Evolutionary conservation across 2,329 filamentous ascomycete species (phyloP), one percentile per base, ranked within the genome.

Genomic region (Harringtonia aguacate): DNA sequence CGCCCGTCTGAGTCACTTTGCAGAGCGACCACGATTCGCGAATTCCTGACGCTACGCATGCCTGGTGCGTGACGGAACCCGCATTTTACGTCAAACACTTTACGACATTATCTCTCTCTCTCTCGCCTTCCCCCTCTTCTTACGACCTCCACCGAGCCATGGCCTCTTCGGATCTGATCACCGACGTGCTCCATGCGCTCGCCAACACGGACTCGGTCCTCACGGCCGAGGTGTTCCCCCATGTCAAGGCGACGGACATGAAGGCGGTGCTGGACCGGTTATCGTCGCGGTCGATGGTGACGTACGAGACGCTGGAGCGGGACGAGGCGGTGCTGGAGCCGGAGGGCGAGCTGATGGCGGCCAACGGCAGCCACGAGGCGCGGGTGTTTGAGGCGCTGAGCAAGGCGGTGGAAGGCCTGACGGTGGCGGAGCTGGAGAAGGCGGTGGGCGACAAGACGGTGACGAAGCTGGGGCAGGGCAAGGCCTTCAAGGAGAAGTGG

Each of bases 201-300:
- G 72, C 73, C 60, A 67, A 75, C 55, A 65, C 76, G 49, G 75
- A 80, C 53, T 73, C 81, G 37, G 67, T 89, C 52, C 66, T 81
- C 54, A 86, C 85, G 43, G 69, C 70, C 56, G 76, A 86, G 56
- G 72, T 73, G 57, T 89, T 89, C 67, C 79, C 84, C 53, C 61
- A 73, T 53, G 65, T 71, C 55, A 70, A 77, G 56, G 84, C 81
- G 56, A 69, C 74, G 48, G 75, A 78, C 47, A 68, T 95, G 58
- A 97, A 95, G 69, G 84, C 85, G 50, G 86, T 87, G 27, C 73
- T 97, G 51, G 92, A 97, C 67, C 79, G 88, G 53, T 75, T 98
- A 43, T 75, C 73, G 27, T 92, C 86, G 47, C 78, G 90, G 55
- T 81, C 80, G 41, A 95, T 95, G 87, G 72, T 97, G 50, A 71